Evolutionary conservation across 2,329 filamentous ascomycete species (phyloP), one percentile per base, ranked within the genome.

Genomic region (Orbilia ellipsospora): DNA sequence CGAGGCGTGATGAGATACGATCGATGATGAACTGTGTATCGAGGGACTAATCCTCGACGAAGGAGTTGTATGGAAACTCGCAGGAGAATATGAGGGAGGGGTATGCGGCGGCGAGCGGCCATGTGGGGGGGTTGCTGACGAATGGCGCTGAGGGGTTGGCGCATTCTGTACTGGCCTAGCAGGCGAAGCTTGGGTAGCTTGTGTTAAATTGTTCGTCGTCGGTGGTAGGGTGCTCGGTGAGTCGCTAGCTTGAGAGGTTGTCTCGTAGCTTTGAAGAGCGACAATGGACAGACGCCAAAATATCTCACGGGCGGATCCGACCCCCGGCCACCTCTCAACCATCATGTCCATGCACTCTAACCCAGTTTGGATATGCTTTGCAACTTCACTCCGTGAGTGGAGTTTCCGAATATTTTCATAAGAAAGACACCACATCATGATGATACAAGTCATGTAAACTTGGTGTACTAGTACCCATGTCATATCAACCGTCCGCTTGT

Each of bases 401-500:
- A 88, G 85, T 64, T 88, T 87, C 54, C 95, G 90, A 23, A 98
- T 90, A 78, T 94, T 91, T 2, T 90, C 87, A 80, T 96, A 97
- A 0, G 94, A 96, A 6, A 96, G 87, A 1, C 92, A 89, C 95
- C 95, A 99, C 0, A 99, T 86, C 59, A 97, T 87, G 4, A 92
- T 94, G 81, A 97, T 97, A 69, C 98, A 87, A 3, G 92, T 90
- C 89, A 96, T 95, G 83, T 96, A 97, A 48, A 98, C 87, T 18
- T 91, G 90, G 72, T 97, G 87, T 0, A 96, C 88, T 80, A 97
- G 97, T 51, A 97, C 90, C 94, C 94, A 98, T 0, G 94, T 97
- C 74, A 97, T 86, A 80, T 97, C 94, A 10, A 95, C 88, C 20
- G 89, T 89, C 13, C 88, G 87, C 15, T 87, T 89, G 78, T 90